Conservation (phyloP, 192 early-diverging fungal genomes). For the Rhizophagus clarus region DNA sequence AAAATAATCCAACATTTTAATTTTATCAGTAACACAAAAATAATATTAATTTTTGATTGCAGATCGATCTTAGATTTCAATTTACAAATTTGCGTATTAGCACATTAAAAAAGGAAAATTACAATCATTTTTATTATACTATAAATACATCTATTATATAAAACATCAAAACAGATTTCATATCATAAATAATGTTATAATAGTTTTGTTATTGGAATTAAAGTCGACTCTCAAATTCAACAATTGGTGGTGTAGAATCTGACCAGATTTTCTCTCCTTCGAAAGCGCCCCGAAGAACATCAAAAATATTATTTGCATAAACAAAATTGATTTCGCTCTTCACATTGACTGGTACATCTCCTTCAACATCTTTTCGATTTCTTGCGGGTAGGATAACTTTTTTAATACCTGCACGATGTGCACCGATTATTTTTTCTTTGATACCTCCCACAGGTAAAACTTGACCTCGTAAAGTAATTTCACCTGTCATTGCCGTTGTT, state of each 20-base stretch:
- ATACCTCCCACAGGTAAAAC: conserved; percentile 86
- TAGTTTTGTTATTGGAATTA: conserved; percentile 25
- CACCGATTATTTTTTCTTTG: conserved; percentile 85
- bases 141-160: too few relatives aligned
- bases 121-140: too few relatives aligned
- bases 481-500: conserved; percentile 82
- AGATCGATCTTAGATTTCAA: too few relatives aligned
- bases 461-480: conserved; percentile 80
- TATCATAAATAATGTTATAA: too few relatives aligned
- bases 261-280: conserved; percentile 38
- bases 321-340: conserved; percentile 71
- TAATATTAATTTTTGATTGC: too few relatives aligned
- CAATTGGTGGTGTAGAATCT: conserved; percentile 22
- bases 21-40: too few relatives aligned
- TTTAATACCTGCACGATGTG: conserved; percentile 75
- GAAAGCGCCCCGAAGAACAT: conserved; percentile 67
- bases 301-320: conserved; percentile 62
- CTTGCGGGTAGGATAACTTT: conserved; percentile 71
- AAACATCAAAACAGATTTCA: too few relatives aligned
- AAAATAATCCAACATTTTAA: too few relatives aligned
- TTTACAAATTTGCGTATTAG: too few relatives aligned
- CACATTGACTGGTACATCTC: conserved; percentile 72
- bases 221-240: conserved; percentile 38
- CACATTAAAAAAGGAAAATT: too few relatives aligned
- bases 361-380: conserved; percentile 70